Percentiles rank a stretch among this genome's conserved stretches.
phyloP scores from a whole-genome alignment of 1,284 basidiomycete species.

The Puccinia hordei region DNA sequence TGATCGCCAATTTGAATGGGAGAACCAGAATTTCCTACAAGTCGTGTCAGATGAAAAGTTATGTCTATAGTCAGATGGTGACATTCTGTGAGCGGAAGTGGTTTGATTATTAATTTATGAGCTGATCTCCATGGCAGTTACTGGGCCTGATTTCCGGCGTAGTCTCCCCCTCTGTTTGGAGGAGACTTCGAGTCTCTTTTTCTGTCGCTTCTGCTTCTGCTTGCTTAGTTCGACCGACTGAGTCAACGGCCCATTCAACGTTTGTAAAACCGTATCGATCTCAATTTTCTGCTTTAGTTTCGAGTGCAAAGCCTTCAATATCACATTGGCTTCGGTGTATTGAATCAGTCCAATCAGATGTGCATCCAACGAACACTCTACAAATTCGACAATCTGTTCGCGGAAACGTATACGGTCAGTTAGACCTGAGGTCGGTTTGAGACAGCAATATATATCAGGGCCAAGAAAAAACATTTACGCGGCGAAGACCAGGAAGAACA shows the following conservation, averaged over 20 bases:
- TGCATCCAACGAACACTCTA: constrained; percentile 23
- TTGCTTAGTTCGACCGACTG: not conserved
- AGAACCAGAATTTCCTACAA: no score
- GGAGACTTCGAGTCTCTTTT: not conserved
- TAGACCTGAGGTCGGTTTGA: not conserved
- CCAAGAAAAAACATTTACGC: not conserved
- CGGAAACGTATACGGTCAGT: not conserved
- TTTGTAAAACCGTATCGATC: constrained; percentile 15
- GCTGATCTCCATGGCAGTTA: no score
- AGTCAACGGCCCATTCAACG: not conserved
- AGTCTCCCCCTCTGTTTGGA: not conserved
- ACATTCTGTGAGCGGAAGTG: no score
- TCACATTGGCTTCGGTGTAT: not conserved
- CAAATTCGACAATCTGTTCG: constrained; percentile 25
- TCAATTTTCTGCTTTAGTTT: not conserved
- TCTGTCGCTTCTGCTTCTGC: not conserved
- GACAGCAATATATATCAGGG: not conserved
- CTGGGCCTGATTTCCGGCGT: no score
- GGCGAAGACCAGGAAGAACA: not conserved
- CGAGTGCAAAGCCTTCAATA: not conserved
- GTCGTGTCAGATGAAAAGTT: no score
- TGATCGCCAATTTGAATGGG: no score
- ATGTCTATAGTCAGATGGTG: no score
- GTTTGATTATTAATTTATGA: no score
- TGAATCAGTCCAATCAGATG: constrained; percentile 40